Evolutionary conservation across 2,329 filamentous ascomycete species (phyloP), one percentile per base, ranked within the genome.

Genomic region (Phyllosticta citriasiana): DNA sequence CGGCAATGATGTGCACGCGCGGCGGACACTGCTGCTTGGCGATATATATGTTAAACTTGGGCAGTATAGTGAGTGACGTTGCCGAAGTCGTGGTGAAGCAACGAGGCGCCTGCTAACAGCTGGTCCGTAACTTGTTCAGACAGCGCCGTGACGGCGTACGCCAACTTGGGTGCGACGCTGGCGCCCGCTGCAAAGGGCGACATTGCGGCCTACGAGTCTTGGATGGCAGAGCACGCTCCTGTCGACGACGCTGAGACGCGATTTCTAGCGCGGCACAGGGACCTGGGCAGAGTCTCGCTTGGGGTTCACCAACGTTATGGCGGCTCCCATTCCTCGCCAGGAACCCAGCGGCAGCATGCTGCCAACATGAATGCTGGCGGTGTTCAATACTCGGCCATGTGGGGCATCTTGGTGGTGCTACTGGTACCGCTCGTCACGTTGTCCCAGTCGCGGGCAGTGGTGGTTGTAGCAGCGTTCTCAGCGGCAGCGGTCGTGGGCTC

Each of bases 11-110:
- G 70, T 87, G 53, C 81, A 85, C 64, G 82, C 80, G 72, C 81
- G 81, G 64, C 82, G 82, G 67, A 84, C 81, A 0, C 81, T 85
- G 55, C 72, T 88, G 4, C 70, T 89, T 4, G 82, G 82, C 14
- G 79, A 82, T 65, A 84, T 89, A 59, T 86, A 82, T 16, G 80
- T 82, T 64, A 89, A 89, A 69, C 73, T 88, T 8, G 80, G 80
- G 33, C 84, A 88, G 67, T 90, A 89, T 69, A 86, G 85, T 87
- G 73, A 71, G 82, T 68, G 16, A 10, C 27, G 40, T 19, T 19
- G 19, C 25, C 14, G 33, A 10, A 14, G 33, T 10, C 33, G 10
- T 40, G 33, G 33, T 40, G 33, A 40, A 16, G 33, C 40, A 47
- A 55, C 33, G 47, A 30, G 19, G 40, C 27, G 24, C 26, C 33